phyloP scores from a whole-genome alignment of 345 rosid genomes.

The Lepidium africanum region DNA sequence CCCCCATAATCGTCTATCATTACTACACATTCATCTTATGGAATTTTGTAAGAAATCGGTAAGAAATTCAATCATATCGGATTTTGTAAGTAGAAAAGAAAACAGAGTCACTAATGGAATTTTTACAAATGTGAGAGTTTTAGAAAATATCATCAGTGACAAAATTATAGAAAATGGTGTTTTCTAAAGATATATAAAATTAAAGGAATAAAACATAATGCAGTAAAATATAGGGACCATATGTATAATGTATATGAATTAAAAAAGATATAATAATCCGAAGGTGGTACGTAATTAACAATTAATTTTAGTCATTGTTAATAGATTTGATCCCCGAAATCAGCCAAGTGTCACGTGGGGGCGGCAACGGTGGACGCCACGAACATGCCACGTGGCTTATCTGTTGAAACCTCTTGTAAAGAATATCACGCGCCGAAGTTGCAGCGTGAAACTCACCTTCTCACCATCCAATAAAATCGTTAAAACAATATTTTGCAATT shows the following conservation, averaged over 20 bases:
- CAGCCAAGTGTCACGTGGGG: conserved; percentile 20
- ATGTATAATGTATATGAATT: not conserved
- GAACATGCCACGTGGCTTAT: not conserved
- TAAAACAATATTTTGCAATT: too few relatives aligned
- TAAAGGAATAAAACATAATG: not conserved
- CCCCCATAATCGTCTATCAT: not conserved
- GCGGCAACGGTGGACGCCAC: not conserved
- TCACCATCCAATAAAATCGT: not conserved
- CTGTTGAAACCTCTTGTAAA: not conserved
- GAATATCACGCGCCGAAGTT: conserved; percentile 2
- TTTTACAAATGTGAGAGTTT: not conserved
- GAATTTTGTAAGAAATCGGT: too few relatives aligned
- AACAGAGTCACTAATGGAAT: not conserved
- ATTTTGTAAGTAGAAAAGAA: too few relatives aligned
- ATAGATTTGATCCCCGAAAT: not conserved
- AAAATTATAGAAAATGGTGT: not conserved
- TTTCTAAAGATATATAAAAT: not conserved
- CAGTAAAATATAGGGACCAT: not conserved
- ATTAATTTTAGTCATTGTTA: not conserved
- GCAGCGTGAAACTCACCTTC: not conserved
- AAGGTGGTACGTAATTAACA: not conserved
- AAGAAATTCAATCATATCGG: too few relatives aligned
- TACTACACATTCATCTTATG: not conserved
- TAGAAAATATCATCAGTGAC: not conserved
- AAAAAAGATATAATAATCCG: not conserved